Conservation (phyloP, 2,329 filamentous ascomycete species). For the Ceratocystis huliohia region DNA sequence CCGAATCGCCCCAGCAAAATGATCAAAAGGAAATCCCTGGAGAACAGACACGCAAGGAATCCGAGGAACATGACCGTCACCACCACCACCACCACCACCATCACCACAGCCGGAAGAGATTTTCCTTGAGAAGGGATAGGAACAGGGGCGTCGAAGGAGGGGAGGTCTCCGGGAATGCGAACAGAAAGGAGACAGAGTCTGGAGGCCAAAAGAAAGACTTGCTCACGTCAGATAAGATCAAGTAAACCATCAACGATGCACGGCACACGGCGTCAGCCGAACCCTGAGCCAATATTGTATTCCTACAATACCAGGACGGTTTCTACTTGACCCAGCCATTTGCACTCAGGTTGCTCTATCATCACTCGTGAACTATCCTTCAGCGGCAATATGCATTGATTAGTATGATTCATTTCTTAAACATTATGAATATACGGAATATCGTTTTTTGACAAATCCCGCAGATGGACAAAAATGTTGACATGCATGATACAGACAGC, state of each 20-base stretch:
- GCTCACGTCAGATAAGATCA: slow-evolving; percentile 51
- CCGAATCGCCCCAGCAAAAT: neutral
- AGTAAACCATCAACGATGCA: slow-evolving; percentile 32
- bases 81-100: neutral
- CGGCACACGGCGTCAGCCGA: slow-evolving; percentile 7
- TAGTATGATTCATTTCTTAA: slow-evolving; percentile 6
- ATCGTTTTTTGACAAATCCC: neutral
- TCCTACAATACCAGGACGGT: slow-evolving; percentile 26
- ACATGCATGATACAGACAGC: neutral
- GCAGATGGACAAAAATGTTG: neutral
- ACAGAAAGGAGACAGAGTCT: neutral
- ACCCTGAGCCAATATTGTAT: slow-evolving; percentile 14
- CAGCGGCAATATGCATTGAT: neutral
- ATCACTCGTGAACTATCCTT: slow-evolving; percentile 29
- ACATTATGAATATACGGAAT: slow-evolving; percentile 2
- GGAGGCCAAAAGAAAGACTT: neutral
- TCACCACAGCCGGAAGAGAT: slow-evolving; percentile 6
- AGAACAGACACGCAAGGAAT: neutral
- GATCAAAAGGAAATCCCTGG: neutral
- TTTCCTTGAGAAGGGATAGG: slow-evolving; percentile 18
- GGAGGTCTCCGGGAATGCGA: neutral
- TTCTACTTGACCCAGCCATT: slow-evolving; percentile 10
- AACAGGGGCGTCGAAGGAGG: neutral
- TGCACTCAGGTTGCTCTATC: slow-evolving; percentile 27
- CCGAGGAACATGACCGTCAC: neutral